Base-by-base conservation (phyloP, 2,329 filamentous ascomycete species). In the Biscogniauxia sp. region DNA sequence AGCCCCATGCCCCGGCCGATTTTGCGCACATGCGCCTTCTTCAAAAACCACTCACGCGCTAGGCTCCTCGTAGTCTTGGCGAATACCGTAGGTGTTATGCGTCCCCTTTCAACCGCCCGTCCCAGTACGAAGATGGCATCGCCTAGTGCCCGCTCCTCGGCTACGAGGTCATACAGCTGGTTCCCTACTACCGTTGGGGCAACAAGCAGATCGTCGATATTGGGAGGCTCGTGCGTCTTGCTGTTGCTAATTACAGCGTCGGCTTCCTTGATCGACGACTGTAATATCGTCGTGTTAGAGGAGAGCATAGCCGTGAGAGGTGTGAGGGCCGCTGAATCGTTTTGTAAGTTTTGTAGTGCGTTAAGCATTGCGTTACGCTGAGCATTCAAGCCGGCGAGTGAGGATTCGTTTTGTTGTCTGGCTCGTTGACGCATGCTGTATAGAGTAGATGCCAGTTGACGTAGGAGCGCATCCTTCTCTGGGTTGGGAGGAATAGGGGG, bases 401-500 rank as follows among this genome's bases (percentile, higher is more conserved):
- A 91, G 15, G 89, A 83, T 19, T 86, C 83, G 67, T 93, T 93
- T 70, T 95, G 90, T 25, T 84, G 77, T 53, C 90, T 84, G 57
- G 87, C 88, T 54, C 84, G 83, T 63, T 88, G 86, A 17, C 93
- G 87, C 64, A 91, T 88, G 49, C 84, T 79, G 58, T 87, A 81
- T 2, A 98, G 80, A 0, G 88, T 85, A 59, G 84, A 80, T 41
- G 89, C 92, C 28, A 98, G 84, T 52, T 93, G 90, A 57, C 84
- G 84, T 2, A 97, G 82, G 17, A 98, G 84, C 20, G 90, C 89
- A 74, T 98, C 93, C 73, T 97, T 97, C 76, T 98, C 92, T 0
- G 95, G 95, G 70, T 99, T 99, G 0, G 93, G 93, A 0, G 95
- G 94, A 32, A 97, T 92, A 0, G 94, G 93, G 0, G 95, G 94